Percentiles rank a stretch among this genome's conserved stretches.
Evolutionary conservation across 108 stramenopile genomes (phyloP).

Genomic region (Chaetoceros tenuissimus): DNA sequence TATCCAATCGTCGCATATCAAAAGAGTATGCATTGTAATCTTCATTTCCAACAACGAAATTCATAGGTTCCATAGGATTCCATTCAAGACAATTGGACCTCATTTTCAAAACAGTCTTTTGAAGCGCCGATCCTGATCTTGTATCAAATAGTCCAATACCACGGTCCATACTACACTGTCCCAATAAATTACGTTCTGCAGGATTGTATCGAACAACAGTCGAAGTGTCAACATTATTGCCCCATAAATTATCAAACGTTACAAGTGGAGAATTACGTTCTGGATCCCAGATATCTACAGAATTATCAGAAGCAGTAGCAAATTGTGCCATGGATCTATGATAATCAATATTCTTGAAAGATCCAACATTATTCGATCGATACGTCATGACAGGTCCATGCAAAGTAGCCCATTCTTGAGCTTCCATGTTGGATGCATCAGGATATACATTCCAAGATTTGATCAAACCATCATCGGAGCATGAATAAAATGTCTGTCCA

Average conservation of each 20-base stretch:
- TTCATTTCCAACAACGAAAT: constrained; percentile 96
- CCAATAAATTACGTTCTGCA: constrained; percentile 87
- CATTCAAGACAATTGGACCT: constrained; percentile 93
- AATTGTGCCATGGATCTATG: constrained; percentile 63
- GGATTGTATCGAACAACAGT: constrained; percentile 91
- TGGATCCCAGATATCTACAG: constrained; percentile 89
- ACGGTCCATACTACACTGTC: constrained; percentile 83
- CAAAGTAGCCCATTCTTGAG: constrained; percentile 12
- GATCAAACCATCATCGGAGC: constrained; percentile 85
- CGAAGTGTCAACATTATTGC: constrained; percentile 88
- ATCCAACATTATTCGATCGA: constrained; percentile 28
- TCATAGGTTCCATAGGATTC: constrained; percentile 99
- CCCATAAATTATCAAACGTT: constrained; percentile 77
- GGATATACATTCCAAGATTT: constrained; percentile 56
- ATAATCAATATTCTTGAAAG: constrained; percentile 91
- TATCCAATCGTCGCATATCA: constrained; percentile 89
- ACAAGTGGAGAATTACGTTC: constrained; percentile 75
- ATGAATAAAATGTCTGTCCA: constrained; percentile 79
- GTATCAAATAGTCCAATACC: constrained; percentile 92
- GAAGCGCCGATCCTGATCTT: constrained; percentile 71
- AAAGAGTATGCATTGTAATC: constrained; percentile 93
- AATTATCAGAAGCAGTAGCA: constrained; percentile 86
- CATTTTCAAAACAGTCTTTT: constrained; percentile 90
- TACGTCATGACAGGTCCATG: constrained; percentile 36
- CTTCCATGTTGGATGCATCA: constrained; percentile 4